These are phyloP conservation scores for Phytophthora hibernalis DNA, from an alignment of 352 stramenopile genomes.

Conservation along the genomic window DNA sequence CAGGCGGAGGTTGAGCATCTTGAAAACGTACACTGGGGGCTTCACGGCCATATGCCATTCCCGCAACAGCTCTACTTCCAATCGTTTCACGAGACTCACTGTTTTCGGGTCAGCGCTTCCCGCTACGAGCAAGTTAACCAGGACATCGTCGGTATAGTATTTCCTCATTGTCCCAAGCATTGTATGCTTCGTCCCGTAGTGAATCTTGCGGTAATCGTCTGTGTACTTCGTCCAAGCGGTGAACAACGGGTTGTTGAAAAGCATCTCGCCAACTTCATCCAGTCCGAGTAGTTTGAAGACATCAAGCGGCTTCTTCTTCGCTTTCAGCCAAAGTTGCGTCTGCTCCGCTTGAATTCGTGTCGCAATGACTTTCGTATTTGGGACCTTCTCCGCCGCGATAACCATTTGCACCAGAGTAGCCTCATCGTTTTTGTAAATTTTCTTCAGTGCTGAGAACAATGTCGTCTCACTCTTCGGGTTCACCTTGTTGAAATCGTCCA, in stretches of 20 bases:
- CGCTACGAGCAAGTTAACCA: conserved; percentile 10
- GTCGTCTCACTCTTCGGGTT: neutral
- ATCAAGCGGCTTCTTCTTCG: neutral
- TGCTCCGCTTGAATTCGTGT: conserved; percentile 16
- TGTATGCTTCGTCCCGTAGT: neutral
- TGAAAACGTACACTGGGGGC: neutral
- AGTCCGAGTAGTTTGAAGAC: conserved; percentile 21
- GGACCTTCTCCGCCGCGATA: neutral
- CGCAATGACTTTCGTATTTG: conserved; percentile 2
- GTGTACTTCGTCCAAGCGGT: conserved; percentile 18
- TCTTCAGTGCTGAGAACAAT: conserved; percentile 6
- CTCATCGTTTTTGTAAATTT: neutral
- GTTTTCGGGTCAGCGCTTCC: neutral
- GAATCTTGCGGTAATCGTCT: conserved; percentile 10
- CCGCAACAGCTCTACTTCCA: neutral
- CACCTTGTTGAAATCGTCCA: conserved; percentile 5
- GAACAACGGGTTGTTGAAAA: conserved; percentile 11
- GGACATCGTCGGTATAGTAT: conserved; percentile 8
- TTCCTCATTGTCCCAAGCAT: conserved; percentile 3
- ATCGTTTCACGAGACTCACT: neutral
- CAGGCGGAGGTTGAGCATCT: neutral
- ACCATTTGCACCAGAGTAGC: conserved; percentile 9
- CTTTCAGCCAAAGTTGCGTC: conserved; percentile 3
- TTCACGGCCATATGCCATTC: neutral
- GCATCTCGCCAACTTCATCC: neutral